Conservation (phyloP, 441 rosid genomes). For the Aleurites moluccanus region DNA sequence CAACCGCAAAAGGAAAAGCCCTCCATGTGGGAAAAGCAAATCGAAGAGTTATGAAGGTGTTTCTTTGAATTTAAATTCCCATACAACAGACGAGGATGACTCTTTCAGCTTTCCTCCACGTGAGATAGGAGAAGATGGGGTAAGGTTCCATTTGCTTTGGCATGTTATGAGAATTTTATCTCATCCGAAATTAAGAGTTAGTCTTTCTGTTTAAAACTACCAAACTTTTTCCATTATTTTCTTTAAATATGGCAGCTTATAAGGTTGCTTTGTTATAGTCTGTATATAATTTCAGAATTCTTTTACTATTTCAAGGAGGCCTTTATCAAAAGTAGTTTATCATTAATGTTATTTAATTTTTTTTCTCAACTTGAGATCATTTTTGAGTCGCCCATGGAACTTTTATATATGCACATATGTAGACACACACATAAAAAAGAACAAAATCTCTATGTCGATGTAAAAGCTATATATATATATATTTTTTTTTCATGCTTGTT, state of each 20-base stretch:
- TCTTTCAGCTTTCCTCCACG: conserved; percentile 8
- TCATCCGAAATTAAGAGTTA: neutral
- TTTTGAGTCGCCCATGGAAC: too few relatives aligned
- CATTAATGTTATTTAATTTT: too few relatives aligned
- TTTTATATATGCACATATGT: too few relatives aligned
- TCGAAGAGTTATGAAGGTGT: neutral
- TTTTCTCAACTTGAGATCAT: too few relatives aligned
- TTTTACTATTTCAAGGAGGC: too few relatives aligned
- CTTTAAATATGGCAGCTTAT: too few relatives aligned
- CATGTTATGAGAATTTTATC: conserved; percentile 9
- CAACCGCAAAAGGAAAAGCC: conserved; percentile 12
- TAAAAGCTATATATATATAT: too few relatives aligned
- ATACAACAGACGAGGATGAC: neutral
- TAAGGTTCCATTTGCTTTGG: conserved; percentile 20
- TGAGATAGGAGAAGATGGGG: conserved; percentile 33
- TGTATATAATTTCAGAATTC: too few relatives aligned
- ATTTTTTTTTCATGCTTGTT: too few relatives aligned
- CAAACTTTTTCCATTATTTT: neutral
- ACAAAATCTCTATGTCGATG: too few relatives aligned
- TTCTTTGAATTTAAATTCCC: conserved; percentile 1
- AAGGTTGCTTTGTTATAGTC: too few relatives aligned
- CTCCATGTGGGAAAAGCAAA: neutral
- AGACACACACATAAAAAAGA: neutral
- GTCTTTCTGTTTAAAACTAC: neutral
- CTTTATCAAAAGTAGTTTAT: too few relatives aligned